These are phyloP conservation scores for Afroboletus lepidellus DNA, from an alignment of 1,284 basidiomycete genomes.

Conservation along the genomic window DNA sequence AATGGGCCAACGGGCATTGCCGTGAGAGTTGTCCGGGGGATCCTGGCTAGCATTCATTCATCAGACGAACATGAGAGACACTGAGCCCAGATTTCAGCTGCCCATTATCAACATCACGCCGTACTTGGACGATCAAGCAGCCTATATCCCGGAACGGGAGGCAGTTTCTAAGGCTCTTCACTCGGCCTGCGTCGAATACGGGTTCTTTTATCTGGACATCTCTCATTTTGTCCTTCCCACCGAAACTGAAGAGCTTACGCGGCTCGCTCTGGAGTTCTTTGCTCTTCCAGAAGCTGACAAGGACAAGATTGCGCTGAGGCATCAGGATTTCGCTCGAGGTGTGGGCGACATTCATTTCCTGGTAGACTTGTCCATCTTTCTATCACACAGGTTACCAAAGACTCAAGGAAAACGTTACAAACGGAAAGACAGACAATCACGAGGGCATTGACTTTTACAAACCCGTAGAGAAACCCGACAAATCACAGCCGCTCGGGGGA, in stretches of 20 bases:
- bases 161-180: constrained; percentile 64
- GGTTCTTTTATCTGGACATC: constrained; percentile 85
- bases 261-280: constrained; percentile 73
- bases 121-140: constrained; percentile 39
- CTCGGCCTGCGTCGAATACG: constrained; percentile 70
- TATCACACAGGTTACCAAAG: constrained; percentile 62
- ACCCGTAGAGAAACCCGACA: constrained; percentile 68
- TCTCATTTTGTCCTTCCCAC: constrained; percentile 50
- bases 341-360: constrained; percentile 14
- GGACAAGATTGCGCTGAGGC: constrained; percentile 60
- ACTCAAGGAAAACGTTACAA: constrained; percentile 80
- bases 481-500: constrained; percentile 69
- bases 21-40: neutral
- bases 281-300: constrained; percentile 68
- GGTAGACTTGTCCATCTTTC: neutral
- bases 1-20: neutral
- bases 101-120: constrained; percentile 55
- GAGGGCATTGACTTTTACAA: constrained; percentile 83
- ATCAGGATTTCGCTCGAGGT: constrained; percentile 77
- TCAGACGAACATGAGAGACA: constrained; percentile 13
- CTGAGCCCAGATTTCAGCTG: constrained; percentile 27
- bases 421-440: constrained; percentile 81
- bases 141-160: constrained; percentile 17
- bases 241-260: constrained; percentile 66
- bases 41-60: neutral